Evolutionary conservation across 2,329 filamentous ascomycete species (phyloP).

Genomic region (Phialophora chinensis): DNA sequence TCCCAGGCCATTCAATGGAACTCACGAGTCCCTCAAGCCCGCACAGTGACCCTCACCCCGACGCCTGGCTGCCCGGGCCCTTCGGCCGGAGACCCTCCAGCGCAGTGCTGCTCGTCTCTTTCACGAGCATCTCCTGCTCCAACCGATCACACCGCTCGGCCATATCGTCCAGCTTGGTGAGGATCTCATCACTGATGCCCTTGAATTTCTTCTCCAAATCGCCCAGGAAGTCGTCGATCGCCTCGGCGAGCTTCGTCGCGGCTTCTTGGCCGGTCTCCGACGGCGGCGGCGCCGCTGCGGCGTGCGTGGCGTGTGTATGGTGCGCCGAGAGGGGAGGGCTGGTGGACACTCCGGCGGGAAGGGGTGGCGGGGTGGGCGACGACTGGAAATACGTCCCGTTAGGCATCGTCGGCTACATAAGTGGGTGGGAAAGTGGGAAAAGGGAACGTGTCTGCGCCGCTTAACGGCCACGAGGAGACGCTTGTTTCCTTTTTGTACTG

Average conservation of each 20-base stretch:
- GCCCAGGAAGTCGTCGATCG: slow-evolving; percentile 42
- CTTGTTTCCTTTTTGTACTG: not conserved
- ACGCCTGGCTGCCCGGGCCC: slow-evolving; percentile 24
- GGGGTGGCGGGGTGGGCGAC: not conserved
- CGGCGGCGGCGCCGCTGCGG: not conserved
- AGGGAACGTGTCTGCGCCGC: not conserved
- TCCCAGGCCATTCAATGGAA: not conserved
- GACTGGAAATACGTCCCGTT: slow-evolving; percentile 10
- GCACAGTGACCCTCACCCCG: slow-evolving; percentile 13
- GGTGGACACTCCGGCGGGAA: not conserved
- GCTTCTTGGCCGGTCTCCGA: slow-evolving; percentile 29
- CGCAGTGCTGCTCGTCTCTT: slow-evolving; percentile 25
- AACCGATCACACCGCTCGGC: slow-evolving; percentile 41
- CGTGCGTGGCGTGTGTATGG: slow-evolving; percentile 1
- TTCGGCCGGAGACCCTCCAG: slow-evolving; percentile 21
- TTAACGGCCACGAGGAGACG: not conserved
- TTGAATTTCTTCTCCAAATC: slow-evolving; percentile 42
- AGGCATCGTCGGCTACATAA: slow-evolving; percentile 3
- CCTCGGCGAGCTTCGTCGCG: slow-evolving; percentile 37
- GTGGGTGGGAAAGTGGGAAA: not conserved
- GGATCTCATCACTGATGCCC: slow-evolving; percentile 41
- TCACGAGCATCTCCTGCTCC: slow-evolving; percentile 40
- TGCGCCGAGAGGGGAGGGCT: slow-evolving; percentile 11
- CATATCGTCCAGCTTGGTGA: slow-evolving; percentile 41
- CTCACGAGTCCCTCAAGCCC: not conserved